Conservation (phyloP, 1,284 basidiomycete species). For the Laetiporus sulphureus region DNA sequence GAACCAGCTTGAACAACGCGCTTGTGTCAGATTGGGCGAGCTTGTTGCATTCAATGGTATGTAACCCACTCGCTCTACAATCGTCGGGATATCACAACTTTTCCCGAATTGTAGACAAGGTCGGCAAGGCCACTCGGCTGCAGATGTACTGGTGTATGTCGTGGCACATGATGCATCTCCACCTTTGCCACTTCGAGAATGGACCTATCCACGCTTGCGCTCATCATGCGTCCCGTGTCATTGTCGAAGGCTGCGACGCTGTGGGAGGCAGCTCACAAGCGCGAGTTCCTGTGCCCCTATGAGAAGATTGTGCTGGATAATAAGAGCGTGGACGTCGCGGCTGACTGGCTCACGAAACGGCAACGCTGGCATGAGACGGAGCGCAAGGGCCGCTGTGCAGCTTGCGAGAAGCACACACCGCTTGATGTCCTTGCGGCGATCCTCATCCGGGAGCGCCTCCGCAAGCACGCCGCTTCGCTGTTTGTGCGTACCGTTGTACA, state of each 20-base stretch:
- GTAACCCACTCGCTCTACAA: constrained; percentile 5
- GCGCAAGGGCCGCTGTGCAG: constrained; percentile 26
- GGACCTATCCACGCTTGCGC: constrained; percentile 51
- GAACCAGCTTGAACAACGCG: constrained; percentile 40
- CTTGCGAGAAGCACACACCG: constrained; percentile 33
- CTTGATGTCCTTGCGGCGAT: constrained; percentile 43
- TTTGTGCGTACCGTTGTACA: constrained; percentile 44
- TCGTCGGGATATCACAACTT: too few relatives aligned
- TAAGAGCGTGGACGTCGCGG: constrained; percentile 44
- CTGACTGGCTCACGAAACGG: constrained; percentile 31
- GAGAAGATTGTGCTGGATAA: constrained; percentile 50
- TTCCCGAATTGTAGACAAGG: constrained; percentile 18
- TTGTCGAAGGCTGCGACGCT: constrained; percentile 29
- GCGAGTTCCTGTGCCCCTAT: constrained; percentile 33
- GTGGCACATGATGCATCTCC: constrained; percentile 34
- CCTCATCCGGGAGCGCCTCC: constrained; percentile 43
- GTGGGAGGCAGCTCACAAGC: constrained; percentile 25
- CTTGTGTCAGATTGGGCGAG: constrained; percentile 49
- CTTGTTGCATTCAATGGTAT: constrained; percentile 37
- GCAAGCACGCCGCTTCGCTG: constrained; percentile 39
- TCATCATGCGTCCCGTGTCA: constrained; percentile 41
- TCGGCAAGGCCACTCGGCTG: constrained; percentile 35
- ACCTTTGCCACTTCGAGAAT: constrained; percentile 32
- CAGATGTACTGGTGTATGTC: constrained; percentile 47
- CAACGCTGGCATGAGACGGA: constrained; percentile 25